Evolutionary conservation across 495 filamentous ascomycete species (phyloP), one percentile per base, ranked within the genome.

Genomic region (Hyphodiscus hymeniophilus): DNA sequence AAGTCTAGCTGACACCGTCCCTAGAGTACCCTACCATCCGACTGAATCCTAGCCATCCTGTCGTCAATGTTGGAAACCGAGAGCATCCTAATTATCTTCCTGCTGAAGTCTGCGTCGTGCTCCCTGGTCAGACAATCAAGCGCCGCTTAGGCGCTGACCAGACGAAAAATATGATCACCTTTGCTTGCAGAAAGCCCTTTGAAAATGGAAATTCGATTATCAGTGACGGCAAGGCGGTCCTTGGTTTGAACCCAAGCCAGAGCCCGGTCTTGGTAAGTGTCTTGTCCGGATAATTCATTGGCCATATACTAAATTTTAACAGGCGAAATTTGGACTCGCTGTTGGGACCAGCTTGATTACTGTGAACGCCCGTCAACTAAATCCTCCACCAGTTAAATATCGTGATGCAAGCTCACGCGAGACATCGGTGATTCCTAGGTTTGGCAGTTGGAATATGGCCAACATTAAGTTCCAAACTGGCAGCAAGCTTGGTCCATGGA

Each of bases 121-220:
- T 80, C 3, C 73, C 77, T 7, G 87, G 87, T 0, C 87, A 95
- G 58, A 54, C 75, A 8, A 60, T 80, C 12, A 68, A 69, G 47
- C 56, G 66, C 1, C 79, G 80, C 60, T 69, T 88, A 18, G 61
- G 56, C 12, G 62, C 69, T 0, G 59, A 65, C 0, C 85, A 88
- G 54, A 83, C 80, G 0, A 60, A 68, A 0, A 42, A 61, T 0
- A 91, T 91, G 83, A 72, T 87, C 17, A 58, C 56, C 1, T 86
- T 89, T 59, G 81, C 88, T 1, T 84, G 81, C 28, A 74, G 85
- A 11, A 62, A 63, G 8, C 84, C 87, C 0, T 68, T 63, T 0
- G 64, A 71, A 30, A 94, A 94, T 54, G 84, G 82, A 0, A 47
- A 65, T 15, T 83, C 80, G 0, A 83, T 95, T 55, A 66, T 75